Evolutionary conservation across 2,329 filamentous ascomycete genomes (phyloP).

Genomic region (Talaromyces piceae): DNA sequence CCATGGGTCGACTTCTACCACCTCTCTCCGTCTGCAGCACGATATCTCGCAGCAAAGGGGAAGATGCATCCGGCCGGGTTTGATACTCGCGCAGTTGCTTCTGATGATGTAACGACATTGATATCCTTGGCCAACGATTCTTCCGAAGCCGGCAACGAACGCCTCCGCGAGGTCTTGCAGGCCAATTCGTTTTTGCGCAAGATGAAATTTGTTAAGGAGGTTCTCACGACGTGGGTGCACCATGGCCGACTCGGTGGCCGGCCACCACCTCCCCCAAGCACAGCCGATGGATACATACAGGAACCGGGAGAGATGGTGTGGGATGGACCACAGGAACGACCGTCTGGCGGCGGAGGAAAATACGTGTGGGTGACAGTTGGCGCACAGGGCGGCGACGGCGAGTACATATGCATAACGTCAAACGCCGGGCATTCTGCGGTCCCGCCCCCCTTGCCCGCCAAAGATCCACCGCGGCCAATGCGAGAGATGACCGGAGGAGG

Average conservation of each 20-base stretch:
- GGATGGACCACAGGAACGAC: slow-evolving; percentile 36
- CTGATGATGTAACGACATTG: slow-evolving; percentile 35
- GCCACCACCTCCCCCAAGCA: slow-evolving; percentile 14
- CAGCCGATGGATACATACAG: slow-evolving; percentile 12
- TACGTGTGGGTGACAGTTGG: slow-evolving; percentile 47
- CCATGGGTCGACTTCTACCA: slow-evolving; percentile 44
- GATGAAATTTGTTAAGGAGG: slow-evolving; percentile 33
- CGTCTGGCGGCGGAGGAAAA: slow-evolving; percentile 40
- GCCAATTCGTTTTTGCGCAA: slow-evolving; percentile 40
- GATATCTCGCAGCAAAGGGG: slow-evolving; percentile 34
- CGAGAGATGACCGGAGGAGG: neutral
- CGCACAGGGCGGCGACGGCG: slow-evolving; percentile 39
- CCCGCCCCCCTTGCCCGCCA: neutral
- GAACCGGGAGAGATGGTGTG: slow-evolving; percentile 28
- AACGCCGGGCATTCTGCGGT: neutral
- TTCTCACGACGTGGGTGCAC: slow-evolving; percentile 34
- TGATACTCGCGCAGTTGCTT: slow-evolving; percentile 35
- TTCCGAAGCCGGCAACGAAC: slow-evolving; percentile 27
- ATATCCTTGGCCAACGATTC: slow-evolving; percentile 33
- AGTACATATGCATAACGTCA: slow-evolving; percentile 26
- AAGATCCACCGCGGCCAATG: neutral
- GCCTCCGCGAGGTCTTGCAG: slow-evolving; percentile 35
- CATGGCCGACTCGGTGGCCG: slow-evolving; percentile 32
- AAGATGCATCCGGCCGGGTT: slow-evolving; percentile 38
- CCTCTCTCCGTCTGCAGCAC: slow-evolving; percentile 39